A percentile compares a stretch with the other conserved stretches of the same genome.
Conservation (phyloP, 805 yeast genomes). For the Candida broadrunensis region DNA sequence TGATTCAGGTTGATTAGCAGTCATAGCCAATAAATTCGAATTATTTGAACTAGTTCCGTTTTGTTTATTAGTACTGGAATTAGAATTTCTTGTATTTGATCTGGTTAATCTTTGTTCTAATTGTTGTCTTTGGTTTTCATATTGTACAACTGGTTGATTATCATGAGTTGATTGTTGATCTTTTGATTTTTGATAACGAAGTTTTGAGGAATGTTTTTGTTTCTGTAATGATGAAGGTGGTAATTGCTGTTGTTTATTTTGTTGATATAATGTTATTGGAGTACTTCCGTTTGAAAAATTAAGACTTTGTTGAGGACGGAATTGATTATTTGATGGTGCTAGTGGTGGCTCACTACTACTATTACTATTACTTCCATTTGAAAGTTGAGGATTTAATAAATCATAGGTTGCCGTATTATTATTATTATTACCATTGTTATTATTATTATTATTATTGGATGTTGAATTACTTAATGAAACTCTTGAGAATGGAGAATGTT, state of each 20-base stretch:
- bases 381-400: constrained; percentile 16
- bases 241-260: constrained; percentile 2
- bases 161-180: constrained; percentile 6
- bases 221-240: constrained; percentile 1
- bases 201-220: constrained; percentile 2
- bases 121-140: constrained; percentile 20
- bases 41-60: no score
- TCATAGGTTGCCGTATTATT: constrained; percentile 15
- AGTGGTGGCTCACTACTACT: not conserved
- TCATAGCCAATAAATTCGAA: no score
- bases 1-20: not conserved
- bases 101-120: not conserved
- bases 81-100: not conserved
- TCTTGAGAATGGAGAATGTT: constrained; percentile 2
- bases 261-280: constrained; percentile 5
- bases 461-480: not conserved
- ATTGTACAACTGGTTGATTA: constrained; percentile 20
- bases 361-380: not conserved
- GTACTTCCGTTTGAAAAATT: constrained; percentile 16
- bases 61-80: not conserved
- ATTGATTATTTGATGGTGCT: constrained; percentile 15
- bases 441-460: not conserved
- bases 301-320: constrained; percentile 24
- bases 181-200: not conserved
- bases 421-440: not conserved